Base-by-base conservation (phyloP, 371 early-diverging fungal species). In the Mortierella sp. region DNA sequence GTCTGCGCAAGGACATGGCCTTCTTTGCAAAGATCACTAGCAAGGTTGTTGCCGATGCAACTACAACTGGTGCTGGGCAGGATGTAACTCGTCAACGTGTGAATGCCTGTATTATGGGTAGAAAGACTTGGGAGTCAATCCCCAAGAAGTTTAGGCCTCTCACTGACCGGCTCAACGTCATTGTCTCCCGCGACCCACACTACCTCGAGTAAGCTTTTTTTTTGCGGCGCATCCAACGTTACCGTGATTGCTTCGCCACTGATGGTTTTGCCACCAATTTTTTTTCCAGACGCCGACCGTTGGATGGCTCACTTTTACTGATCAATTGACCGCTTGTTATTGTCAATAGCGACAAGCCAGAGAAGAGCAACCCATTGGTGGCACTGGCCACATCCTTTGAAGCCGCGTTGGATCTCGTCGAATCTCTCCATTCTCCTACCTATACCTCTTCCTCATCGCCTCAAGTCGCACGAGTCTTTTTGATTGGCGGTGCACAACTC, bases 31-130 rank as follows among this genome's bases (percentile, higher is more conserved):
- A 88, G 21, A 88, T 95, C 21, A 97, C 98, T 13, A 91, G 89
- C 6, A 83, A 80, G 75, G 78, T 90, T 67, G 37, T 74, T 28
- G 67, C 67, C 13, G 26, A 61, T 46, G 24, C 11, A 77, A n/a
- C n/a, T n/a, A n/a, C n/a, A n/a, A n/a, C n/a, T n/a, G 48, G 28
- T 16, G 34, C 40, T 72, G 59, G 28, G 14, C 59, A 59, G 14
- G 59, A 59, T 28, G 59, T 28, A 28, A 40, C 53, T 74, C 69
- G 28, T 57, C 59, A 57, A 24, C 69, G 72, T 70, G 76, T 81
- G 77, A 98, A 98, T 82, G 95, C 94, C 0, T 95, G 95, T 51
- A 94, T 98, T 79, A 96, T 97, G 96, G 98, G 98, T 28, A 90
- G 97, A 67, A 88, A 89, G 40, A 97, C 97, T 10, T 98, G 97